phyloP scores from a whole-genome alignment of 1,284 basidiomycete genomes.

The Chondrostereum purpureum region DNA sequence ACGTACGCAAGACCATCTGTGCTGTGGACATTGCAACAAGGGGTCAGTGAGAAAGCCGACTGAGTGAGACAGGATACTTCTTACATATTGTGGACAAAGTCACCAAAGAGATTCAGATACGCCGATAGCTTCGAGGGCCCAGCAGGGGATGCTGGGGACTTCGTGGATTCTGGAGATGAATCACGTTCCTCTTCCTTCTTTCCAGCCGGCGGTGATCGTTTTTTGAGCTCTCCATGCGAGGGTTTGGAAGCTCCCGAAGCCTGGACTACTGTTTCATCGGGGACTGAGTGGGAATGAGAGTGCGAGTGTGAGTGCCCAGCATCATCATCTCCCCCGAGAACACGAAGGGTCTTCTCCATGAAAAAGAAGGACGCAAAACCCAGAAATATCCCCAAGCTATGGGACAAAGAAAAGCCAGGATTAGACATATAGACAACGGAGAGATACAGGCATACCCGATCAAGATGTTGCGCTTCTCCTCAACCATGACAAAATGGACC shows the following conservation, averaged over 20 bases:
- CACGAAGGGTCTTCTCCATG: constrained; percentile 85
- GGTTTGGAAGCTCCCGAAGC: constrained; percentile 29
- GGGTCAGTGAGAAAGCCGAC: no score
- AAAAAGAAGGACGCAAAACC: constrained; percentile 86
- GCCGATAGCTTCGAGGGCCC: constrained; percentile 77
- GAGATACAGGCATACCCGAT: constrained; percentile 52
- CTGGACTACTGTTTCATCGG: constrained; percentile 21
- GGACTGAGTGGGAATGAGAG: constrained; percentile 38
- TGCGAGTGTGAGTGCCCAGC: constrained; percentile 45
- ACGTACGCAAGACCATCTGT: constrained; percentile 82
- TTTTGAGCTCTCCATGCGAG: constrained; percentile 17
- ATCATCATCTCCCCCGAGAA: constrained; percentile 57
- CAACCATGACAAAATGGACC: constrained; percentile 72
- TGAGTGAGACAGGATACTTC: constrained; percentile 23
- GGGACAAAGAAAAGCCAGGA: constrained; percentile 10
- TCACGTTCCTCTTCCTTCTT: constrained; percentile 19
- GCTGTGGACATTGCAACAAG: constrained; percentile 31
- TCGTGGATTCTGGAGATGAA: constrained; percentile 18
- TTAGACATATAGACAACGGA: constrained; percentile 5
- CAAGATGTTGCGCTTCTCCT: constrained; percentile 84
- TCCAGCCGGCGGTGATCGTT: constrained; percentile 21
- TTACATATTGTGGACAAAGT: constrained; percentile 84
- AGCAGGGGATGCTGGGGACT: constrained; percentile 24
- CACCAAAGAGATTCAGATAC: constrained; percentile 85
- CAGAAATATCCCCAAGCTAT: constrained; percentile 71